A percentile compares a stretch with the other conserved stretches of the same genome.
Conservation (phyloP, 495 filamentous ascomycete species). For the Poronia punctata region DNA sequence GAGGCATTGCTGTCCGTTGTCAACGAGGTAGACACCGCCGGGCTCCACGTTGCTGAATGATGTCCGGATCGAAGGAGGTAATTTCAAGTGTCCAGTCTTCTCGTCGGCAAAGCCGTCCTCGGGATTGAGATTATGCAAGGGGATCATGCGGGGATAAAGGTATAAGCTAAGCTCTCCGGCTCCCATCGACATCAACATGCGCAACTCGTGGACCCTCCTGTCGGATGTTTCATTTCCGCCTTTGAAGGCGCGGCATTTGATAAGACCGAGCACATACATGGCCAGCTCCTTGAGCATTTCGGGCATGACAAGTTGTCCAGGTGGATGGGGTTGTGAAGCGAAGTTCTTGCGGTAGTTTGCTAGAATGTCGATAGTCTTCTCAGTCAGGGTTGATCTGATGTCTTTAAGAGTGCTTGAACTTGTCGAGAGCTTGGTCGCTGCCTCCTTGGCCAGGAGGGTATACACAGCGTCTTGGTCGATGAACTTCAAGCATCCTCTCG, state of each 20-base stretch:
- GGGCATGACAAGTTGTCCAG: conserved; percentile 88
- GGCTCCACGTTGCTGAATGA: conserved; percentile 86
- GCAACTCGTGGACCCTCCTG: conserved; percentile 82
- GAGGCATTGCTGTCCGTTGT: conserved; percentile 86
- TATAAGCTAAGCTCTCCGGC: conserved; percentile 80
- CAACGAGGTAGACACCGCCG: conserved; percentile 94
- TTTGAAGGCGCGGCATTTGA: conserved; percentile 93
- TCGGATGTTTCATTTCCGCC: conserved; percentile 89
- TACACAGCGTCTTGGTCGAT: conserved; percentile 93
- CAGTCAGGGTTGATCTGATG: conserved; percentile 72
- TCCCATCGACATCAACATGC: conserved; percentile 82
- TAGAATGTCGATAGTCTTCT: conserved; percentile 92
- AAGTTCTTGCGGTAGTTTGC: conserved; percentile 90
- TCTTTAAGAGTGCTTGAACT: conserved; percentile 78
- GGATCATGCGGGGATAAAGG: conserved; percentile 89
- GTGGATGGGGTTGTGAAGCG: conserved; percentile 69
- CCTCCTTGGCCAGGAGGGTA: conserved; percentile 84
- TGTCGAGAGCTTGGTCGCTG: conserved; percentile 63
- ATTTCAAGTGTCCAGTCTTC: conserved; percentile 74
- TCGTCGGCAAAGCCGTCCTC: conserved; percentile 81
- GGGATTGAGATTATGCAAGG: conserved; percentile 82
- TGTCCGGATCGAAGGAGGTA: conserved; percentile 73
- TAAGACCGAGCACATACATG: conserved; percentile 91
- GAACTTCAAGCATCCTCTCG: conserved; percentile 78
- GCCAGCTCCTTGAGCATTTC: conserved; percentile 94